These are phyloP conservation scores for Saccharomycopsis fibuligera DNA, from an alignment of 805 yeast species.

Conservation along the genomic window DNA sequence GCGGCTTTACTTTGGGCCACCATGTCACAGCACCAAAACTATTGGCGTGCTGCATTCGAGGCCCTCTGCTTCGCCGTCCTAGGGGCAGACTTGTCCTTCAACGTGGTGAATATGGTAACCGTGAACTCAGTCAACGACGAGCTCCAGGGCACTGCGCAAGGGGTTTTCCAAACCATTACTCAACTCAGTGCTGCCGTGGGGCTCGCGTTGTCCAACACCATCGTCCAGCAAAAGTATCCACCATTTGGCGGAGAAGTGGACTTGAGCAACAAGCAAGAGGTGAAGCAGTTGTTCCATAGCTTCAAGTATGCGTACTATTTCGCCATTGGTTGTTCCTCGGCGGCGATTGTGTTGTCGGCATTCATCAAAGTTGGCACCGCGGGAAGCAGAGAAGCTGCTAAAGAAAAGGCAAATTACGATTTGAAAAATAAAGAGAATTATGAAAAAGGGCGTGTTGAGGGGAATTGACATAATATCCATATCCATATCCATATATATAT, in stretches of 20 bases:
- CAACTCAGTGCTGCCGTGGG: conserved; percentile 39
- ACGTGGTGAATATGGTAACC: conserved; percentile 39
- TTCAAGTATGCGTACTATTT: conserved; percentile 35
- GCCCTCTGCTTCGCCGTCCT: conserved; percentile 35
- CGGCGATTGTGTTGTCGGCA: conserved; percentile 28
- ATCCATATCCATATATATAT: no score
- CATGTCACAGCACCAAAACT: conserved; percentile 29
- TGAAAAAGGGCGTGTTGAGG: conserved; percentile 1
- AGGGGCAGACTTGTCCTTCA: conserved; percentile 43
- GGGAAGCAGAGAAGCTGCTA: conserved; percentile 23
- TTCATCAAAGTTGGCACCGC: conserved; percentile 34
- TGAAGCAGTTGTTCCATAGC: conserved; percentile 27
- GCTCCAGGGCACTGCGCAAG: conserved; percentile 42
- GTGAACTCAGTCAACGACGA: conserved; percentile 34
- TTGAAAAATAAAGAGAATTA: conserved; percentile 9
- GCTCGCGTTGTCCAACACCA: conserved; percentile 36
- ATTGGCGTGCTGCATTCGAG: conserved; percentile 43
- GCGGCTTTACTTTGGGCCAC: conserved; percentile 39
- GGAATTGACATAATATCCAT: no score
- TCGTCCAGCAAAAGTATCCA: conserved; percentile 30
- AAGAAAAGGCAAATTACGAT: conserved; percentile 15
- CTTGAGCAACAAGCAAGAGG: conserved; percentile 19
- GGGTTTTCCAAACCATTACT: conserved; percentile 39
- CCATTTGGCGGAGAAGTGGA: conserved; percentile 29
- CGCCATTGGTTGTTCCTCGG: conserved; percentile 32